Evolutionary conservation across 305 asterid genomes (phyloP), one percentile per base, ranked within the genome.

Genomic region (Solanum chacoense): DNA sequence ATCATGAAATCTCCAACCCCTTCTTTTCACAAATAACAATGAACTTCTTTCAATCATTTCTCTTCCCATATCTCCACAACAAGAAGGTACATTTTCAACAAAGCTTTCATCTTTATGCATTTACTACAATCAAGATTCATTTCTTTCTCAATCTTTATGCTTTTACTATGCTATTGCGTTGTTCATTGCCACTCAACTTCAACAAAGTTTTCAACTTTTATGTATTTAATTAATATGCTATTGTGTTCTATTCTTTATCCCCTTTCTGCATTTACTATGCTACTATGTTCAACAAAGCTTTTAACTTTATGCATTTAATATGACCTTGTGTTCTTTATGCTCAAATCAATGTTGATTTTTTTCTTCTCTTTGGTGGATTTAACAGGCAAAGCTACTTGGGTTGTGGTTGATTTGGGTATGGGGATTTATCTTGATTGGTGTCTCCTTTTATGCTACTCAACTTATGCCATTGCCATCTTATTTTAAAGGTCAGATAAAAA

Each of bases 381-480:
- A 90, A 90, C 92, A 97, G 99, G 93, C 90, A 88, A 81, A 94
- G 91, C 93, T 90, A 87, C 91, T 92, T 89, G 99, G 97, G 72
- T 87, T 95, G 78, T 94, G 93, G 92, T 90, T 94, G 89, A 92
- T 96, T 89, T 97, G 99, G 99, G 83, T 94, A 40, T 93, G 93
- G 92, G 99, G 98, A 86, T 26, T 94, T 91, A 88, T 92, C 91
- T 93, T 97, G 92, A 95, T 96, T 89, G 92, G 91, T 22, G 87
- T 93, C 67, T 94, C 99, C 80, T 95, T 97, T 87, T 95, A 95
- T 89, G 90, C 96, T 40, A 96, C 98, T 88, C 96, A 90, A 86
- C 91, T 90, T 91, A 90, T 94, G 91, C 93, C 94, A 91, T 91
- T 94, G 91, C 92, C 94, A 73, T 90, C 81, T 89, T 88, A 92